Evolutionary conservation across 2,329 filamentous ascomycete genomes (phyloP), one percentile per base, ranked within the genome.

Genomic region (Trichoderma semiorbis): DNA sequence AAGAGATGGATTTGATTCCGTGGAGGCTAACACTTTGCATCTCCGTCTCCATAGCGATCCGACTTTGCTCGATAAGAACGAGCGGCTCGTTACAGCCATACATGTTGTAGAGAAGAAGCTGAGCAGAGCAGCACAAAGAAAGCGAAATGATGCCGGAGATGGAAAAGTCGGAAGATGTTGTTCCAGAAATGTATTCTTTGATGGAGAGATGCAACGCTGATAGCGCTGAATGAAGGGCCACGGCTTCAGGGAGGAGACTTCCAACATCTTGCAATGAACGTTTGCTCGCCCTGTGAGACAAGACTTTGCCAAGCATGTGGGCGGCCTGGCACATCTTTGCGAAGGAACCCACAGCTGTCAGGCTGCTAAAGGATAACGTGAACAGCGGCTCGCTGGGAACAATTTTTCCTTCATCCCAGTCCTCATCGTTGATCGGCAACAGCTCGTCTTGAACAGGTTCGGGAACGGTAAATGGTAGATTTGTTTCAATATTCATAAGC

Each of bases 21-120:
- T 53, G n/a, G 6, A 69, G 67, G 5, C 67, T 69, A 3, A 36
- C 53, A 3, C 57, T 61, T 18, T 69, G 66, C 66, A 69, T 60
- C 66, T 69, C 55, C n/a, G 66, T 69, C 18, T 69, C 66, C 66
- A 69, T 69, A 39, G 66, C 55, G 16, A 61, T 60, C n/a, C 66
- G 55, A 24, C 53, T 57, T 24, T 69, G 66, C 53, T 69, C 66
- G 3, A 50, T 36, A 12, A 60, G n/a, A n/a, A 43, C 55, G 6
- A 47, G 18, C 14, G 66, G 66, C 55, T 69, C 66, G 24, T 69
- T 69, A 21, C 66, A 69, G 14, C 32, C 53, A 21, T 69, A 69
- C 21, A 69, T 28, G 43, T 69, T 69, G 39, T 69, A 69, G 36
- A 69, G 55, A 1, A 50, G 28, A 34, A 69, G 66, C n/a, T 47